Conservation (phyloP, 306 rosid species). For the Vigna mungo region DNA sequence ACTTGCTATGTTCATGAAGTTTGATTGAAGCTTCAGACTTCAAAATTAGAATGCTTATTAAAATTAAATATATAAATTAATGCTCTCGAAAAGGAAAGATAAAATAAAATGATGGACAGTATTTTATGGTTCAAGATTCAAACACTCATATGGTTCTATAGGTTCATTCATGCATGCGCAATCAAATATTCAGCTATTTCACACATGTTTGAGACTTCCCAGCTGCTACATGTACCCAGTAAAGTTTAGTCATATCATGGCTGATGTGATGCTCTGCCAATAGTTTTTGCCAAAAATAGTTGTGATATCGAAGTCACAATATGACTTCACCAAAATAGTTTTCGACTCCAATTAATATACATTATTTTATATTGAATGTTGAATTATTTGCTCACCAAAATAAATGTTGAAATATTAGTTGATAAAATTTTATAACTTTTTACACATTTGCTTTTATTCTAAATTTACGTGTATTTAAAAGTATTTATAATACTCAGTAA, state of each 20-base stretch:
- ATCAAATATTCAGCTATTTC: background rate
- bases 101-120: background rate
- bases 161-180: background rate
- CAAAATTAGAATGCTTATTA: background rate
- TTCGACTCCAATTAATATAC: background rate
- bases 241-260: background rate
- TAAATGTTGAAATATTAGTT: background rate
- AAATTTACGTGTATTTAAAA: too few relatives aligned
- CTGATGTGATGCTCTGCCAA: slow-evolving; percentile 3
- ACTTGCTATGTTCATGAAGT: background rate
- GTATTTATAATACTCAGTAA: too few relatives aligned
- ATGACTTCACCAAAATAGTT: too few relatives aligned
- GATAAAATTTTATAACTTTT: too few relatives aligned
- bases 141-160: background rate
- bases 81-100: background rate
- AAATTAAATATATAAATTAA: background rate
- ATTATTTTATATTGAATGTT: background rate
- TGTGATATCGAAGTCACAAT: too few relatives aligned
- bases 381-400: background rate
- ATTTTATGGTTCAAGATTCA: background rate
- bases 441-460: too few relatives aligned
- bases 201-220: background rate
- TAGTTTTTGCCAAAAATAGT: background rate
- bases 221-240: background rate
- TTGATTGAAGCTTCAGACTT: background rate